Evolutionary conservation across 805 yeast genomes (phyloP), one percentile per base, ranked within the genome.

Genomic region (Grigorovia jiainica): DNA sequence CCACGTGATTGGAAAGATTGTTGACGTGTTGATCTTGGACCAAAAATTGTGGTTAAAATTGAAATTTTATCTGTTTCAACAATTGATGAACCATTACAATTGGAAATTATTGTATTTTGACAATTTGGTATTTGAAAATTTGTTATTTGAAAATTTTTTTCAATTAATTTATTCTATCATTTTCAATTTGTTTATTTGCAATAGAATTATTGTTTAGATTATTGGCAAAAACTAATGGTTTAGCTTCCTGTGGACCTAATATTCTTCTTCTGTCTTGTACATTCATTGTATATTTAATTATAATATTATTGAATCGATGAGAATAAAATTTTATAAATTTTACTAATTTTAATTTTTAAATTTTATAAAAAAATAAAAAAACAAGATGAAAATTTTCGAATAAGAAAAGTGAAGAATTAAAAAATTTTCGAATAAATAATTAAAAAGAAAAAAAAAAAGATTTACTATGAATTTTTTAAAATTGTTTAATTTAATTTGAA

Each of bases 71-170:
- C 74, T 20, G 75, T 70, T 59, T 89, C 97, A 17, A 86, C 55
- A 50, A 82, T 84, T 2, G 94, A 74, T 17, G 95, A 86, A 3
- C 97, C 97, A 53, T 78, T 79, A 41, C 87, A 79, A 53, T 82
- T 82, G 27, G 76, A 71, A 27, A 83, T 71, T 29, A 79, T 64
- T 5, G 86, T 85, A 7, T 82, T 76, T 81, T 61, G 63, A 72
- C 41, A 36, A 6, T 20, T 32, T 24, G 49, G 46, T 15, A 34
- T 3, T 19, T 16, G 9, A 19, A 30, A 31, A n/a, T n/a, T n/a
- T n/a, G n/a, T n/a, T n/a, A n/a, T n/a, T n/a, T n/a, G n/a, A n/a
- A n/a, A n/a, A n/a, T n/a, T n/a, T n/a, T n/a, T n/a, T n/a, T n/a
- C n/a, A n/a, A n/a, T n/a, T n/a, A n/a, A n/a, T n/a, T n/a, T n/a